Base-by-base conservation (phyloP, 2,329 filamentous ascomycete genomes). In the Ambrosiella xylebori region DNA sequence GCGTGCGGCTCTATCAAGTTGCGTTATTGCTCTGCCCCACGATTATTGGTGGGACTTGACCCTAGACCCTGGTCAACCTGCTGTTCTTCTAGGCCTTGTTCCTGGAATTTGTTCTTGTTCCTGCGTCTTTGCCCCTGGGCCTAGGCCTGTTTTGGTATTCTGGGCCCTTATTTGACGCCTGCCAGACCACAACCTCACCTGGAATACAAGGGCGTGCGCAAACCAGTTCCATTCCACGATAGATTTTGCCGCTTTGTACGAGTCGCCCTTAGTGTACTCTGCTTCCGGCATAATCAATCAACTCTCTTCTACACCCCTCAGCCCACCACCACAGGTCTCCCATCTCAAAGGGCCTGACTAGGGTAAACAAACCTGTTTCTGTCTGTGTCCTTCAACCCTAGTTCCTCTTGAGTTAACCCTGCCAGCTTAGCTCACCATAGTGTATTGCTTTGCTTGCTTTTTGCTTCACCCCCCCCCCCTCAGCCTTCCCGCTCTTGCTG, bases 111-210 rank as follows among this genome's bases (percentile, higher is more conserved):
- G 8, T 35, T 56, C 27, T 19, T 49, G 35, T 56, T 54, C 38
- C 52, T 54, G 52, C 52, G 52, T 54, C 52, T 54, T 54, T 54
- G 40, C 52, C 51, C 52, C 52, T 54, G 52, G 51, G 38, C 19
- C 52, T 54, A 54, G 39, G 35, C 52, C 38, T 54, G 52, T 41
- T 54, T 19, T 19, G 38, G 52, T 37, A 54, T n/a, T 51, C 47
- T 51, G 47, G 47, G 13, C 9, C 17, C 3, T 51, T 8, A 36
- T 5, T 51, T 15, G 35, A 8, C 8, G 45, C 8, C 47, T 51
- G 47, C 19, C 17, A 51, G 27, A 51, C 47, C 8, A 51, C 9
- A 41, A 41, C 39, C 39, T 41, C 39, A 12, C 39, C 39, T 41
- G 6, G n/a, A 9, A 41, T 11, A 41, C 39, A n/a, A 41, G 39